Evolutionary conservation across 2,329 filamentous ascomycete species (phyloP), one percentile per base, ranked within the genome.

Genomic region (Apiospora hydei): DNA sequence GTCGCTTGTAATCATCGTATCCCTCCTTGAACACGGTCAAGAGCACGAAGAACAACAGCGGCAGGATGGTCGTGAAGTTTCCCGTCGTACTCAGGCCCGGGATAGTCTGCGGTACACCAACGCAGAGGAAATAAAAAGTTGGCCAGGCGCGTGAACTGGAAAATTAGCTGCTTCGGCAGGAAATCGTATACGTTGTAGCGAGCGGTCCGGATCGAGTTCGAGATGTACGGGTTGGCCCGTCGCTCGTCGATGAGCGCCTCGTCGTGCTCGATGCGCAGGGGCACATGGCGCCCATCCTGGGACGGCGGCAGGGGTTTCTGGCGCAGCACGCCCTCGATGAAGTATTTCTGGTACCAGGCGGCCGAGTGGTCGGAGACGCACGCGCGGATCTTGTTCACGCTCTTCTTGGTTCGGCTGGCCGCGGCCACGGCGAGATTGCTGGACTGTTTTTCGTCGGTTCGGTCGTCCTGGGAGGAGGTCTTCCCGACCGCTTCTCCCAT

Each of bases 141-240:
- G 76, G 93, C 93, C 67, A 97, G 84, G 73, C 96, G 93, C 10
- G 93, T 93, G 79, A 96, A 96, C 78, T 97, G 94, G 71, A 94
- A 95, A 73, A 95, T 88, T 21, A 97, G 81, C 80, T 97, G 95
- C 74, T 94, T 93, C 3, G 94, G 95, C 18, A 97, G 82, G 80
- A 97, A 97, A 80, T 95, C 93, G 87, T 91, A 95, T 2, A 94
- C 82, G 26, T 91, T 96, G 81, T 97, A 97, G 67, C 94, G 90
- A 74, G 93, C 94, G 0, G 93, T 96, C 57, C 94, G 90, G 75
- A 97, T 96, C 75, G 87, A 90, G 80, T 90, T 90, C 70, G 86
- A 86, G 66, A 89, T 78, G 79, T 86, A 90, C 8, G 83, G 76
- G 57, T 83, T 81, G 61, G 86, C 87, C 41, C 87, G 85, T 71